Conservation (phyloP, 257 asterid species). For the Mentha longifolia region DNA sequence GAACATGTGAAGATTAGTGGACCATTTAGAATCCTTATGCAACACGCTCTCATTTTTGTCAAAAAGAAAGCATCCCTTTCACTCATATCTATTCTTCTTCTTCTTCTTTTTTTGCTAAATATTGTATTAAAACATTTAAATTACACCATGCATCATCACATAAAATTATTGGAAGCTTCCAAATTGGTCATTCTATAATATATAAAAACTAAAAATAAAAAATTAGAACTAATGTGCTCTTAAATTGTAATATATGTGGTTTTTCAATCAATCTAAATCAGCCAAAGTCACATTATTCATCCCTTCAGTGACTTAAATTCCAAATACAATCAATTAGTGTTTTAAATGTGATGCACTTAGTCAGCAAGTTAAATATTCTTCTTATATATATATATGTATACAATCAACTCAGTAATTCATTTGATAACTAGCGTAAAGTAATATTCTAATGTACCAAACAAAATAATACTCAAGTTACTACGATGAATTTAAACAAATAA, state of each 20-base stretch:
- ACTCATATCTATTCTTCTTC: slow-evolving; percentile 18
- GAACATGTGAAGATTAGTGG: slow-evolving; percentile 41
- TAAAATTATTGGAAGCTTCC: neutral
- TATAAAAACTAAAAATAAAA: too few relatives aligned
- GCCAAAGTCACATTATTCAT: neutral
- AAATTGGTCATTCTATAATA: neutral
- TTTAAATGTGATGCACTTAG: neutral
- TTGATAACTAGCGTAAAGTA: too few relatives aligned
- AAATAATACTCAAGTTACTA: too few relatives aligned
- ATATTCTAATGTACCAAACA: too few relatives aligned
- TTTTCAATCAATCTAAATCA: neutral
- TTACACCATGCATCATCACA: neutral
- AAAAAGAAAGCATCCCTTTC: slow-evolving; percentile 34
- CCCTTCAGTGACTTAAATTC: neutral
- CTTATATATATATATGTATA: too few relatives aligned
- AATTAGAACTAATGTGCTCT: too few relatives aligned
- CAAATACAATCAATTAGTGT: neutral
- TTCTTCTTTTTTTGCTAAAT: neutral
- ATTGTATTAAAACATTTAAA: neutral
- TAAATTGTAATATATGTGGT: neutral
- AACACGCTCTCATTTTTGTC: slow-evolving; percentile 38
- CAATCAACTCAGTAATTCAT: too few relatives aligned
- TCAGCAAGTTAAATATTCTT: neutral
- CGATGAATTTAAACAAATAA: neutral
- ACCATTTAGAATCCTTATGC: slow-evolving; percentile 26